phyloP scores from a whole-genome alignment of 805 yeast species.

The Pichia pseudocactophila region DNA sequence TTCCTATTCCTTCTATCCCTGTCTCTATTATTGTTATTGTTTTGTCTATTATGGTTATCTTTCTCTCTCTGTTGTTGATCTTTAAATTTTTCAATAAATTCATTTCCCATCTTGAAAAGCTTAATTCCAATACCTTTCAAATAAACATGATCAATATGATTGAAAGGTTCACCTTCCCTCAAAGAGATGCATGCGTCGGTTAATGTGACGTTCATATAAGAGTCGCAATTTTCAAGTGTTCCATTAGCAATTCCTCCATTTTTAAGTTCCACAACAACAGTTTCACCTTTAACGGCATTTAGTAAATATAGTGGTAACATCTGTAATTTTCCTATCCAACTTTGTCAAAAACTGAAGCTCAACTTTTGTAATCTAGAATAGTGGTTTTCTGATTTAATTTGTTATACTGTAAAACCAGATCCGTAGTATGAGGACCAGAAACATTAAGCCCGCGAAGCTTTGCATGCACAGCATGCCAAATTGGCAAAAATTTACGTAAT shows the following conservation, averaged over 20 bases:
- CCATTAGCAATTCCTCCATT: constrained; percentile 89
- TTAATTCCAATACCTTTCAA: constrained; percentile 82
- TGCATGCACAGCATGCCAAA: too few species aligned
- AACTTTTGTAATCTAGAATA: too few species aligned
- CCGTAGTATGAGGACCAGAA: too few species aligned
- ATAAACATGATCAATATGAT: constrained; percentile 64
- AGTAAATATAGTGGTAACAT: constrained; percentile 87
- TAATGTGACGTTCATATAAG: constrained; percentile 91
- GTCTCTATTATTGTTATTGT: constrained; percentile 16
- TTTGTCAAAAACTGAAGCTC: too few species aligned
- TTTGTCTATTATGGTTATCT: constrained; percentile 18
- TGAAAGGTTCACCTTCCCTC: constrained; percentile 50
- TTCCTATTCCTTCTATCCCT: constrained; percentile 6
- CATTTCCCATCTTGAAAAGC: constrained; percentile 66
- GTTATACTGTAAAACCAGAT: too few species aligned
- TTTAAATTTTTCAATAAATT: constrained; percentile 66
- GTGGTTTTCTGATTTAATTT: too few species aligned
- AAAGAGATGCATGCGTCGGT: constrained; percentile 64
- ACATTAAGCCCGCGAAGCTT: too few species aligned
- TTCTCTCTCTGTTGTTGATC: constrained; percentile 44
- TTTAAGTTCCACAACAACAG: constrained; percentile 81
- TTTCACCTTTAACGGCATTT: constrained; percentile 85
- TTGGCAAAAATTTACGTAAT: too few species aligned
- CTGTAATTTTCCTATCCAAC: neutral
- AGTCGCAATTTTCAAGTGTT: constrained; percentile 73